Evolutionary conservation across 768 basidiomycete species (phyloP).

Genomic region (Hypholoma sublateritium): DNA sequence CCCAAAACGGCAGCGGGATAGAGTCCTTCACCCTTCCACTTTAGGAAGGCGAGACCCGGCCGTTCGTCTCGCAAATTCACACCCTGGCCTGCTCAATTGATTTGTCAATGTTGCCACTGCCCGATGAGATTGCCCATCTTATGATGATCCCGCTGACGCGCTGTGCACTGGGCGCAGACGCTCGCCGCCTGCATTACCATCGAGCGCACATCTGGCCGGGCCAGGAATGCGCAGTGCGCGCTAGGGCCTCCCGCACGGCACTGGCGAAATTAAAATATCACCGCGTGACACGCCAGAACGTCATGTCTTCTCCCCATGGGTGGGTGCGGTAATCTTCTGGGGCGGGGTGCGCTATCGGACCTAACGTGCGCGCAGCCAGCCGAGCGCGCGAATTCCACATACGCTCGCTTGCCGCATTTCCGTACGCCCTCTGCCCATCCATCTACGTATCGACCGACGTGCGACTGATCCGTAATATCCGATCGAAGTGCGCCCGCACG

Average conservation of each 20-base stretch:
- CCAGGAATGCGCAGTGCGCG: background rate
- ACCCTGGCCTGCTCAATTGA: background rate
- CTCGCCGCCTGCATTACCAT: background rate
- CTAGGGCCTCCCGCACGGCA: background rate
- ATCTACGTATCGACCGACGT: background rate
- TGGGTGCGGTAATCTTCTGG: slow-evolving; percentile 5
- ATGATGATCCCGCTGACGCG: slow-evolving; percentile 14
- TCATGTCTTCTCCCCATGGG: slow-evolving; percentile 5
- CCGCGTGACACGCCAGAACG: slow-evolving; percentile 1
- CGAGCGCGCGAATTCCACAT: background rate
- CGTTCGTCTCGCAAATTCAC: slow-evolving; percentile 16
- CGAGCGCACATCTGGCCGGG: background rate
- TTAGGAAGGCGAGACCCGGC: slow-evolving; percentile 33
- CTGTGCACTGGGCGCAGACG: background rate
- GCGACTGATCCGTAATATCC: background rate
- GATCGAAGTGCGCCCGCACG: background rate
- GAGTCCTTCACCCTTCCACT: slow-evolving; percentile 32
- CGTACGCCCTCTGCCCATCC: background rate
- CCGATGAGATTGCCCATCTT: slow-evolving; percentile 9
- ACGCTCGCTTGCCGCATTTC: background rate
- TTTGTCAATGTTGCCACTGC: background rate
- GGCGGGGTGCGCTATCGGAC: background rate
- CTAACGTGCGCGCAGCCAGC: background rate
- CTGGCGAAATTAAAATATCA: background rate
- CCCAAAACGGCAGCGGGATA: slow-evolving; percentile 17